Evolutionary conservation across 345 rosid species (phyloP), one percentile per base, ranked within the genome.

Genomic region (Cardamine occulta): DNA sequence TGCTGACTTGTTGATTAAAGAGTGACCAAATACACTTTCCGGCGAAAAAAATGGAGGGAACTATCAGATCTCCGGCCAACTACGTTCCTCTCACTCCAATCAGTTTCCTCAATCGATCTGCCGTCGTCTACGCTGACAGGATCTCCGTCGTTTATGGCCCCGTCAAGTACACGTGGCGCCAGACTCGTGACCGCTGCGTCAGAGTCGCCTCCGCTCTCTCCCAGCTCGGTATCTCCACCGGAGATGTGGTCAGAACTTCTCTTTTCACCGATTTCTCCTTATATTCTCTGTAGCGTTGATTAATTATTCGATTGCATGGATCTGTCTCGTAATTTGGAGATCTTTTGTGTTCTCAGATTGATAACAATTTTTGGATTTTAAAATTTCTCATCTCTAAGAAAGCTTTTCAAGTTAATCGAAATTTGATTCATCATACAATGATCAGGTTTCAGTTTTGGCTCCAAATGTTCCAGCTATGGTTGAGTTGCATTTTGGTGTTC

Each of bases 401-500:
- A 32, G 14, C n/a, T 54, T 55, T 26, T 23, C 28, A 19, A 6
- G 3, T n/a, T 45, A 15, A 44, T 34, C 17, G 40, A 8, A 60
- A 7, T 62, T 23, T 59, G 29, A 5, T 23, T 18, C 47, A 0
- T 42, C 42, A 8, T 39, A 6, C 1, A 32, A 65, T 60, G 0
- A 59, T 15, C 63, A 88, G 96, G 91, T 93, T 52, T 88, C 92
- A 3, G 83, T 83, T 8, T 73, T 93, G 79, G 85, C 90, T 19
- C 91, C 91, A 15, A 88, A 90, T 57, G 79, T 93, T 75, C 96
- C 90, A 28, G 93, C 97, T 19, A 88, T 86, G 88, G 77, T 84
- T 48, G 98, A 93, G 84, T 87, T 90, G 53, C 98, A 90, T 80
- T 93, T 90, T 60, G 93, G 81, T 3, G 96, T 86, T 39, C 98